A percentile compares a stretch with the other conserved stretches of the same genome.
phyloP scores from a whole-genome alignment of 2,329 filamentous ascomycete species.

The Dryadomyces quercus-mongolicae region DNA sequence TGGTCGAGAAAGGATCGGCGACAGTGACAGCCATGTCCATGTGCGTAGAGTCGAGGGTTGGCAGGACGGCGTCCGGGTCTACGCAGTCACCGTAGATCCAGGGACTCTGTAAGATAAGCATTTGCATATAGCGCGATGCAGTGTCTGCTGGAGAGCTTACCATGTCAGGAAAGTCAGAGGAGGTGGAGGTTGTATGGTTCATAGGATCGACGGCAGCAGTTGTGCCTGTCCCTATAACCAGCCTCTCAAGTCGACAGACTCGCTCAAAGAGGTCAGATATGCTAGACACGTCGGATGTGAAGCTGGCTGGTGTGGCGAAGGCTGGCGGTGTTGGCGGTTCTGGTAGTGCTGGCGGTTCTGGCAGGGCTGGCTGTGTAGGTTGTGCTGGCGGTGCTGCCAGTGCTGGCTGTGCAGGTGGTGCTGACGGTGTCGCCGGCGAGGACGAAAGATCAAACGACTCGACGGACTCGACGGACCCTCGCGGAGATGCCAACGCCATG shows the following conservation, averaged over 20 bases:
- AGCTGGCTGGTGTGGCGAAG: neutral
- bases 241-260: neutral
- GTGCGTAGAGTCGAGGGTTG: too few relatives aligned
- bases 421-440: too few relatives aligned
- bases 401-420: neutral
- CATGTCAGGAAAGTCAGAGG: too few relatives aligned
- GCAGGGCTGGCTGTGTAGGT: too few relatives aligned
- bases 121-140: too few relatives aligned
- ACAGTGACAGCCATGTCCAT: neutral
- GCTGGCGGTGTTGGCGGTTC: too few relatives aligned
- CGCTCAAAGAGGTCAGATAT: neutral
- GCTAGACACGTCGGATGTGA: neutral
- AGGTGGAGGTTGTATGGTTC: neutral
- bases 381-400: neutral
- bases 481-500: neutral
- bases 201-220: neutral
- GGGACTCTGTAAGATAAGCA: neutral
- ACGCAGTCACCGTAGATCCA: neutral
- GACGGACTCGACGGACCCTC: neutral
- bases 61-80: neutral
- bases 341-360: too few relatives aligned
- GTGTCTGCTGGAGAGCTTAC: too few relatives aligned
- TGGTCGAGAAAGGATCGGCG: neutral
- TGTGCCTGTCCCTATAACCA: neutral
- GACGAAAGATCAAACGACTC: neutral